Conservation (phyloP, 441 rosid genomes). For the Mallotus repandus region DNA sequence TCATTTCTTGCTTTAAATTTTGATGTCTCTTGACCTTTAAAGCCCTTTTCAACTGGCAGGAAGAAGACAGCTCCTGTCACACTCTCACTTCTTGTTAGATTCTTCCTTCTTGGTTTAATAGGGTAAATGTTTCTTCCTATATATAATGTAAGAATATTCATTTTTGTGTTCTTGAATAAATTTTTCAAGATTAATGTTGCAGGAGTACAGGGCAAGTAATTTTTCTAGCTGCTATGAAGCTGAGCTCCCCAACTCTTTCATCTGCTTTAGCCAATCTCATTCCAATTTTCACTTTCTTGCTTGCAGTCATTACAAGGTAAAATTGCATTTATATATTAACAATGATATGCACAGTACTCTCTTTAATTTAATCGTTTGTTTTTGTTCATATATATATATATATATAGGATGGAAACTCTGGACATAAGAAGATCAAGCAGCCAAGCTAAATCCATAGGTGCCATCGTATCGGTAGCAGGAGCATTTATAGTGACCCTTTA, state of each 20-base stretch:
- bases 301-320: slow-evolving; percentile 49
- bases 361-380: neutral
- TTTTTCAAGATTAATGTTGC: slow-evolving; percentile 12
- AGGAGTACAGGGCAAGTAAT: slow-evolving; percentile 46
- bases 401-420: slow-evolving; percentile 43
- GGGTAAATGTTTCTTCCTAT: slow-evolving; percentile 27
- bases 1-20: no score
- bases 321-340: neutral
- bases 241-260: slow-evolving; percentile 52
- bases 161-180: no score
- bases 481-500: slow-evolving; percentile 47
- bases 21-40: neutral
- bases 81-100: slow-evolving; percentile 29
- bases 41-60: slow-evolving; percentile 24
- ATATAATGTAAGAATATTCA: no score
- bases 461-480: slow-evolving; percentile 42
- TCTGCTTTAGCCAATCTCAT: slow-evolving; percentile 48
- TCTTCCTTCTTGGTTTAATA: slow-evolving; percentile 40
- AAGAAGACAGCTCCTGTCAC: slow-evolving; percentile 33
- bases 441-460: slow-evolving; percentile 47
- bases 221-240: slow-evolving; percentile 30
- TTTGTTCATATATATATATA: neutral
- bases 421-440: slow-evolving; percentile 36
- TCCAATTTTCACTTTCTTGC: slow-evolving; percentile 50
- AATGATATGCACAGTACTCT: no score